Conservation (phyloP, 805 yeast genomes). For the Teunomyces lycoperdinae region DNA sequence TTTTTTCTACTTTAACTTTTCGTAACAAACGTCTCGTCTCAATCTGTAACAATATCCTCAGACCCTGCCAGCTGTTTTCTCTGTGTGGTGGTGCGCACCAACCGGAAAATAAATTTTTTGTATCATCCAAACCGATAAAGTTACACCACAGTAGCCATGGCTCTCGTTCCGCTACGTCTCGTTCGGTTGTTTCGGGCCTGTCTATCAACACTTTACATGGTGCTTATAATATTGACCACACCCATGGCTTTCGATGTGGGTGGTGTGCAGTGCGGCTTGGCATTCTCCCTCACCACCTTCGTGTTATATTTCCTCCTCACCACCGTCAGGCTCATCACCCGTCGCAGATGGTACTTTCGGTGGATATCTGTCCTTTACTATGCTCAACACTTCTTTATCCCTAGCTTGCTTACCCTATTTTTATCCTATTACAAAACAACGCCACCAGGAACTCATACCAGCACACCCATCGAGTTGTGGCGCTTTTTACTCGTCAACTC, state of each 20-base stretch:
- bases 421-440: conserved; percentile 46
- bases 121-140: not conserved
- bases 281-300: conserved; percentile 67
- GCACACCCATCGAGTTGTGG: conserved; percentile 60
- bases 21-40: not conserved
- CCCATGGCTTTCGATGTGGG: conserved; percentile 95
- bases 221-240: conserved; percentile 72
- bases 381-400: conserved; percentile 77
- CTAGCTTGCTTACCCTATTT: conserved; percentile 72
- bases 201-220: conserved; percentile 59
- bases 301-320: conserved; percentile 67
- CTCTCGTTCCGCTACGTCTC: conserved; percentile 5
- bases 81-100: not conserved
- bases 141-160: conserved; percentile 1
- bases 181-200: conserved; percentile 29
- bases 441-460: conserved; percentile 20
- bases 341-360: conserved; percentile 39
- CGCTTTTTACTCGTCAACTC: conserved; percentile 66
- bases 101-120: not conserved
- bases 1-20: not conserved
- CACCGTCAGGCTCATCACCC: conserved; percentile 59
- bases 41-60: not conserved
- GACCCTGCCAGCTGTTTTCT: not conserved
- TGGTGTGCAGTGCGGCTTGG: conserved; percentile 84
- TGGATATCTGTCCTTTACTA: conserved; percentile 60